A percentile compares a stretch with the other conserved stretches of the same genome.
Evolutionary conservation across 1,284 basidiomycete species (phyloP).

Genomic region (Trichosporon coremiiforme): DNA sequence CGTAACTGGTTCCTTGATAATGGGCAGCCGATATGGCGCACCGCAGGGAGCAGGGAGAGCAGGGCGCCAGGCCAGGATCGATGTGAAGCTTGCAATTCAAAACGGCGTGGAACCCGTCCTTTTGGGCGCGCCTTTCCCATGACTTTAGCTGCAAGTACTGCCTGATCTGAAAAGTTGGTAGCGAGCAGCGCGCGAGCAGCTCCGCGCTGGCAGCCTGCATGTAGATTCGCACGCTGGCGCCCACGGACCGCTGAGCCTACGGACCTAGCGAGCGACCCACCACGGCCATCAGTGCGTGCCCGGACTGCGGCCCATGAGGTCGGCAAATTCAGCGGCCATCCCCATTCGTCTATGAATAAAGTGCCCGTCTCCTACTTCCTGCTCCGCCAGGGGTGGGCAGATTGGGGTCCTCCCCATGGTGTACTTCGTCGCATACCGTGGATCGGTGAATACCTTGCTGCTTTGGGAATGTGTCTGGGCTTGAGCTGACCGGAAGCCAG

Average conservation of each 20-base stretch:
- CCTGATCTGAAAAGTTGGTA: not conserved
- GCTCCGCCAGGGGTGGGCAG: slow-evolving; percentile 3
- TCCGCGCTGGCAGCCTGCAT: too few relatives aligned
- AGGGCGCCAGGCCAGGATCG: not conserved
- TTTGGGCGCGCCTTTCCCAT: not conserved
- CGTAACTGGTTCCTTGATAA: not conserved
- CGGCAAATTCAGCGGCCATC: not conserved
- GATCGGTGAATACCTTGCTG: not conserved
- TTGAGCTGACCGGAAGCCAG: not conserved
- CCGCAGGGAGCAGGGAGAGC: too few relatives aligned
- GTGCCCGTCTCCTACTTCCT: not conserved
- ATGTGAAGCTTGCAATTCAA: not conserved
- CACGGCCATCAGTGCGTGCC: not conserved
- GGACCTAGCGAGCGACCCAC: too few relatives aligned
- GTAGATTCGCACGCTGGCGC: not conserved
- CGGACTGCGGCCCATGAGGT: too few relatives aligned
- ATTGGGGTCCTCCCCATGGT: not conserved
- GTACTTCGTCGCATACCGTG: not conserved
- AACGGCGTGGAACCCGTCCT: not conserved
- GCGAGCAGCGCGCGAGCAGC: too few relatives aligned
- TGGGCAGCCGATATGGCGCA: not conserved
- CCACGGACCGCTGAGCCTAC: not conserved
- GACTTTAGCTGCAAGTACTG: not conserved
- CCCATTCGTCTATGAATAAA: not conserved
- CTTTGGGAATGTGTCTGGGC: not conserved